These are phyloP conservation scores for Fusarium anguioides DNA, from an alignment of 2,329 filamentous ascomycete species.

Conservation along the genomic window DNA sequence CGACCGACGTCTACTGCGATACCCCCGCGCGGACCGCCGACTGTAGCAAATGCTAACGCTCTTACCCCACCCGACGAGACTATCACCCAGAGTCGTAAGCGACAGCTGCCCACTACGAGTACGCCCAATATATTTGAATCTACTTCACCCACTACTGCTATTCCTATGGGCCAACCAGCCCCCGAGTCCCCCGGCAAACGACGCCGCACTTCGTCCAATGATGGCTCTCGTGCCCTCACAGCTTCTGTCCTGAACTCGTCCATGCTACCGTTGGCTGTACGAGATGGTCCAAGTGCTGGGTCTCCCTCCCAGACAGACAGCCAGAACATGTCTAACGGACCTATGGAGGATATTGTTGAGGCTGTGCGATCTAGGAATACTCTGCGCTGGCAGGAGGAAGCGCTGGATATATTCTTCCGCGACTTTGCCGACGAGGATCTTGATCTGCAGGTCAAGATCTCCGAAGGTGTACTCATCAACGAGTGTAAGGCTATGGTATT, in stretches of 20 bases:
- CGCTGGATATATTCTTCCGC: conserved; percentile 68
- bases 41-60: conserved; percentile 55
- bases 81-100: conserved; percentile 57
- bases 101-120: conserved; percentile 46
- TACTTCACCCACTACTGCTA: conserved; percentile 34
- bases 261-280: conserved; percentile 34
- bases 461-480: conserved; percentile 68
- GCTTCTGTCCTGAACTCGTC: conserved; percentile 47
- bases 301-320: conserved; percentile 39
- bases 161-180: conserved; percentile 42
- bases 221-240: conserved; percentile 43
- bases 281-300: conserved; percentile 28
- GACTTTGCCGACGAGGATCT: conserved; percentile 68
- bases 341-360: conserved; percentile 56
- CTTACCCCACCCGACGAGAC: conserved; percentile 68
- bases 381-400: conserved; percentile 66
- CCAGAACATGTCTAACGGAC: conserved; percentile 29
- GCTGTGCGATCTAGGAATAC: conserved; percentile 53
- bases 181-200: conserved; percentile 50
- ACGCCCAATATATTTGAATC: conserved; percentile 36
- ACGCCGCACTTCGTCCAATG: conserved; percentile 47
- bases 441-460: conserved; percentile 69
- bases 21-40: conserved; percentile 53
- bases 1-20: conserved; percentile 50
- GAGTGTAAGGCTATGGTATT: conserved; percentile 71